Conservation (phyloP, 1,284 basidiomycete species). For the Ustilago nuda region DNA sequence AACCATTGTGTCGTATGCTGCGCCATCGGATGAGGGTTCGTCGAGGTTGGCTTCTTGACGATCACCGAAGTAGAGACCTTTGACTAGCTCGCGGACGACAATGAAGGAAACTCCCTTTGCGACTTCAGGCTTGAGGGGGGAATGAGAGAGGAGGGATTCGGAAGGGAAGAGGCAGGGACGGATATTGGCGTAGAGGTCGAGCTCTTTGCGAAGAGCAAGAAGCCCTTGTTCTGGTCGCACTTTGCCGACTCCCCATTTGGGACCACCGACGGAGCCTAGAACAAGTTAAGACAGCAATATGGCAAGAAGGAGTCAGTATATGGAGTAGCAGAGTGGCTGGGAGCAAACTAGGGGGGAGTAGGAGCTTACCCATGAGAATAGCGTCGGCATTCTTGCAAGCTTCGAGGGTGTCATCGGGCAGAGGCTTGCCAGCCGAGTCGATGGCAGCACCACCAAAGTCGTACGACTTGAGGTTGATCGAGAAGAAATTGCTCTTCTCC, state of each 20-base stretch:
- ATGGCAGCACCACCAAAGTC: slow-evolving; percentile 95
- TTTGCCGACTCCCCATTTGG: slow-evolving; percentile 94
- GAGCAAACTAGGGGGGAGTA: background rate
- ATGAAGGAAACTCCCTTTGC: slow-evolving; percentile 91
- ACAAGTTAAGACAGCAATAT: background rate
- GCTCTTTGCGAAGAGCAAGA: slow-evolving; percentile 88
- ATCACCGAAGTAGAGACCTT: slow-evolving; percentile 81
- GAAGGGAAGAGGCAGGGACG: slow-evolving; percentile 95
- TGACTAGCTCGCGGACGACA: slow-evolving; percentile 87
- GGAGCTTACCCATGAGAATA: slow-evolving; percentile 61
- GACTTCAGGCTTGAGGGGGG: slow-evolving; percentile 90
- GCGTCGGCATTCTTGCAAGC: slow-evolving; percentile 68
- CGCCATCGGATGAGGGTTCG: slow-evolving; percentile 59
- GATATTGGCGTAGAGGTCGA: slow-evolving; percentile 97
- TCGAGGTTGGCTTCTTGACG: slow-evolving; percentile 81
- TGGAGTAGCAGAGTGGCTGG: background rate
- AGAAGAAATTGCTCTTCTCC: slow-evolving; percentile 74
- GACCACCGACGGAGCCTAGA: slow-evolving; percentile 92
- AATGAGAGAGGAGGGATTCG: slow-evolving; percentile 85
- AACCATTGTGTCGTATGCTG: slow-evolving; percentile 75
- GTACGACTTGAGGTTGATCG: slow-evolving; percentile 77
- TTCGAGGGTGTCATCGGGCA: slow-evolving; percentile 85
- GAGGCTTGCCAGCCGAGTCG: slow-evolving; percentile 83
- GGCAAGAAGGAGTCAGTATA: background rate
- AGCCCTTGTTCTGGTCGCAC: slow-evolving; percentile 96